Conservation (phyloP, 2,329 filamentous ascomycete species). For the Iodosphaeria phyllophila region DNA sequence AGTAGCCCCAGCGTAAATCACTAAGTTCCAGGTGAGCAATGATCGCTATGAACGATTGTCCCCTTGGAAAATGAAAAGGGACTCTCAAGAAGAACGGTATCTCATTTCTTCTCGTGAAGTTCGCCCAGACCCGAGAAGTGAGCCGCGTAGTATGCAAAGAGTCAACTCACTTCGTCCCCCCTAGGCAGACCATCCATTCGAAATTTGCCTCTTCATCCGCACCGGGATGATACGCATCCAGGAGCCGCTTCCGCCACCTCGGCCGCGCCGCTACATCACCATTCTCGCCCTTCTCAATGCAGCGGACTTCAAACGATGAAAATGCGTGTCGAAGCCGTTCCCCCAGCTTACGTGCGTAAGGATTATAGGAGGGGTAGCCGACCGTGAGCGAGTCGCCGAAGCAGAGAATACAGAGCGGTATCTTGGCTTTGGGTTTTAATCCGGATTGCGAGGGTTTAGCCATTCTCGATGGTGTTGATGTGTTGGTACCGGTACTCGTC, state of each 20-base stretch:
- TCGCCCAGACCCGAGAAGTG: background rate
- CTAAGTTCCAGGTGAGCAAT: conserved; percentile 9
- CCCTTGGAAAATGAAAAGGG: background rate
- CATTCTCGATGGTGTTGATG: too few relatives aligned
- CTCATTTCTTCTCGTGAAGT: background rate
- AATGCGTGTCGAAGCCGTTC: conserved; percentile 26
- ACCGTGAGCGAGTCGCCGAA: conserved; percentile 46
- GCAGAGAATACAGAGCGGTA: conserved; percentile 35
- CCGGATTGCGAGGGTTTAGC: too few relatives aligned
- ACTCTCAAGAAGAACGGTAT: background rate
- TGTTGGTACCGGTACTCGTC: too few relatives aligned
- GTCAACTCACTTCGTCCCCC: conserved; percentile 38
- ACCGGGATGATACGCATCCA: too few relatives aligned
- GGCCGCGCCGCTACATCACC: conserved; percentile 36
- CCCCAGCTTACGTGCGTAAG: conserved; percentile 32
- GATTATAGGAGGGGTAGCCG: conserved; percentile 29
- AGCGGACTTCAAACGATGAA: conserved; percentile 19
- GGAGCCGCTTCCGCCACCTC: conserved; percentile 10
- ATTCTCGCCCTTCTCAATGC: conserved; percentile 26
- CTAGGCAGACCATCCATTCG: conserved; percentile 45
- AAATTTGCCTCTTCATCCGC: conserved; percentile 16
- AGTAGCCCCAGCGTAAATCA: conserved; percentile 27
- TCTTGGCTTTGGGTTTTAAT: too few relatives aligned
- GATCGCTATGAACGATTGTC: conserved; percentile 1
- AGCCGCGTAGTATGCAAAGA: background rate